Evolutionary conservation across 345 rosid species (phyloP).

Genomic region (Syzygium aromaticum): DNA sequence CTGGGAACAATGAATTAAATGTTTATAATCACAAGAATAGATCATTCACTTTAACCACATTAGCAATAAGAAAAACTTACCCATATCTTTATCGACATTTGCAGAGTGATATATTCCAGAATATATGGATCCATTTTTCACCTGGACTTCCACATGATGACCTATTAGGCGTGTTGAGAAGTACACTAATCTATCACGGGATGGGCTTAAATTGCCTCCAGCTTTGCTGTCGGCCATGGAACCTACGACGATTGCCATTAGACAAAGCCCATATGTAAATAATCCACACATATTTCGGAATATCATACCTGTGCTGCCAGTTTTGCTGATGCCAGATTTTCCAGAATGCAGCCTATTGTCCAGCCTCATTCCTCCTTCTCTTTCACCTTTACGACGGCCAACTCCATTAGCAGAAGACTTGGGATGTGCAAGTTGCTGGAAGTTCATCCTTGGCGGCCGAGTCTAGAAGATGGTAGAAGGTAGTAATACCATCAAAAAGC

Average conservation of each 20-base stretch:
- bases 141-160: slow-evolving; percentile 79
- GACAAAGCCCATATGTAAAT: neutral
- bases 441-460: slow-evolving; percentile 21
- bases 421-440: slow-evolving; percentile 40
- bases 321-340: slow-evolving; percentile 37
- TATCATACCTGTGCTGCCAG: slow-evolving; percentile 34
- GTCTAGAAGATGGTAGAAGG: neutral
- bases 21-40: neutral
- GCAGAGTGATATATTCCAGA: slow-evolving; percentile 80
- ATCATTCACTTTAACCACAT: neutral
- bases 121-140: slow-evolving; percentile 78
- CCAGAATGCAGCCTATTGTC: slow-evolving; percentile 50
- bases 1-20: slow-evolving; percentile 30
- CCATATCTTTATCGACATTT: slow-evolving; percentile 67
- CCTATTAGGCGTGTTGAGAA: slow-evolving; percentile 66
- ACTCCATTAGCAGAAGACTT: slow-evolving; percentile 57
- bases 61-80: slow-evolving; percentile 23
- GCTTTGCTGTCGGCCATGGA: slow-evolving; percentile 26
- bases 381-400: slow-evolving; percentile 51
- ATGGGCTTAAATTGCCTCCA: slow-evolving; percentile 48
- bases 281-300: slow-evolving; percentile 2
- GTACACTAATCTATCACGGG: slow-evolving; percentile 65
- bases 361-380: slow-evolving; percentile 37
- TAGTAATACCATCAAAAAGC: neutral
- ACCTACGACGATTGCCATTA: slow-evolving; percentile 17